Evolutionary conservation across 1,284 basidiomycete species (phyloP).

Genomic region (Pseudozyma thailandica): DNA sequence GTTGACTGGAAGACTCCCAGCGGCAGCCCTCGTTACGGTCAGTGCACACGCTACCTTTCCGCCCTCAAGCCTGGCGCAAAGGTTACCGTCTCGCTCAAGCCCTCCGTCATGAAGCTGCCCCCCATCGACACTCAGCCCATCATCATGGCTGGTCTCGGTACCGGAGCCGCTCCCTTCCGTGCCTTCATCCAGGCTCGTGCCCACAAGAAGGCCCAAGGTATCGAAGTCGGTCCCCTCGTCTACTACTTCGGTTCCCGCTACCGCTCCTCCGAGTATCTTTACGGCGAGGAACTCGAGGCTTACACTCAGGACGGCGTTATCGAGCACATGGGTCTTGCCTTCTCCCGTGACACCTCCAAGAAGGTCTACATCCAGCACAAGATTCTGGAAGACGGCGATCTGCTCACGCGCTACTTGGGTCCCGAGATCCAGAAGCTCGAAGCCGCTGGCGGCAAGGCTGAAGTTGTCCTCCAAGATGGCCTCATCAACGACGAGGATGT

Average conservation of each 20-base stretch:
- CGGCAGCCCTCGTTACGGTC: constrained; percentile 85
- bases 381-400: constrained; percentile 88
- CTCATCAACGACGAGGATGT: constrained; percentile 41
- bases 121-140: constrained; percentile 85
- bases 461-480: constrained; percentile 72
- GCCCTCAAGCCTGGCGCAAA: constrained; percentile 85
- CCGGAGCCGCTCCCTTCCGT: constrained; percentile 97
- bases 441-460: constrained; percentile 66
- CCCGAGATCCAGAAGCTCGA: constrained; percentile 73
- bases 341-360: constrained; percentile 88
- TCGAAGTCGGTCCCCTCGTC: constrained; percentile 86
- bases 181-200: constrained; percentile 97
- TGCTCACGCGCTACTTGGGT: constrained; percentile 73
- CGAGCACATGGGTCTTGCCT: constrained; percentile 89
- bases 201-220: constrained; percentile 79
- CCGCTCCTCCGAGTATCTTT: constrained; percentile 92
- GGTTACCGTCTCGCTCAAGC: constrained; percentile 97
- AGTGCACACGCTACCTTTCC: constrained; percentile 95
- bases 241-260: constrained; percentile 99
- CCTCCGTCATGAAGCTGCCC: constrained; percentile 98
- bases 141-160: constrained; percentile 98
- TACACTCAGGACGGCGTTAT: constrained; percentile 83
- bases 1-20: constrained; percentile 90
- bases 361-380: constrained; percentile 99
- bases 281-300: constrained; percentile 83